Evolutionary conservation across 2,329 filamentous ascomycete genomes (phyloP).

Genomic region (Pseudogymnoascus sp.): DNA sequence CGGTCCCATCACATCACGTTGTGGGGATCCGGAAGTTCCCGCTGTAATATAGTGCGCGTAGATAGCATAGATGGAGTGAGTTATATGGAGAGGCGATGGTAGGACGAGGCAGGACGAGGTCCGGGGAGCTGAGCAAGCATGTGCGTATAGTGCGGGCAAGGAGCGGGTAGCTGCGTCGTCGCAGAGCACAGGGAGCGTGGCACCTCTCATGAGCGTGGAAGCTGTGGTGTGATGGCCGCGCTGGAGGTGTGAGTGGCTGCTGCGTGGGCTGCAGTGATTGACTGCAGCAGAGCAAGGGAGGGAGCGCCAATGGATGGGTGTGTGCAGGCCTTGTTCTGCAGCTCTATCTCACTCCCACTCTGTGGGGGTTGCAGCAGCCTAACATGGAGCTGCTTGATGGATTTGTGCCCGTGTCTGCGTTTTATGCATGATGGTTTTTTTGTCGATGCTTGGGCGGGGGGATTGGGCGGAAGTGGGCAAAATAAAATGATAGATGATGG

Average conservation of each 20-base stretch:
- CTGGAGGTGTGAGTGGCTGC: background rate
- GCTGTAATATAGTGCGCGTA: background rate
- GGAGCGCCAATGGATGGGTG: background rate
- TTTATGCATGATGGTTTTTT: background rate
- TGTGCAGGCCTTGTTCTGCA: background rate
- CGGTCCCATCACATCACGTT: background rate
- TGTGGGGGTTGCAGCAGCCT: background rate
- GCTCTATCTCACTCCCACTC: background rate
- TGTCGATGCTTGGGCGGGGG: background rate
- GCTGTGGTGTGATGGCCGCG: background rate
- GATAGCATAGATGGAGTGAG: background rate
- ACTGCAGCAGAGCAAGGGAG: background rate
- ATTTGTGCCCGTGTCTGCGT: background rate
- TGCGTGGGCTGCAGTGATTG: background rate
- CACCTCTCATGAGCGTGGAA: background rate
- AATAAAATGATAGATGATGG: conserved; percentile 5
- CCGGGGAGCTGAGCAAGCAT: background rate
- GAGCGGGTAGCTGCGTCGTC: background rate
- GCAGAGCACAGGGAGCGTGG: background rate
- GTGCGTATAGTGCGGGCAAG: background rate
- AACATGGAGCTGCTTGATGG: background rate
- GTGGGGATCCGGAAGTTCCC: background rate
- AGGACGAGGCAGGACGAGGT: background rate
- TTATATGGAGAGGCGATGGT: background rate
- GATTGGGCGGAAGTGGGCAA: background rate